Evolutionary conservation across 345 rosid species (phyloP).

Genomic region (Hibiscus tridactylites): DNA sequence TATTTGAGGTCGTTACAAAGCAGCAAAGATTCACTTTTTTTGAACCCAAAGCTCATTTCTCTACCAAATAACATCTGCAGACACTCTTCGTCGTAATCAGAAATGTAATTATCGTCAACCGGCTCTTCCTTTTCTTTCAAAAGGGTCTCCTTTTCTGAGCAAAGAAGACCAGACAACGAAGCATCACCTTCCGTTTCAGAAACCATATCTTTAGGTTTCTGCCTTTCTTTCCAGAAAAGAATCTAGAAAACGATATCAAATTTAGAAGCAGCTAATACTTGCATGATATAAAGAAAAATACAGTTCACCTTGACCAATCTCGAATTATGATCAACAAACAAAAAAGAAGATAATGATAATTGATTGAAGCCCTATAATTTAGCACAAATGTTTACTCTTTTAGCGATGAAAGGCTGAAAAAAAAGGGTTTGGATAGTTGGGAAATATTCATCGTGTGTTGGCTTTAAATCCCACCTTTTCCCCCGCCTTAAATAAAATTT

Average conservation of each 20-base stretch:
- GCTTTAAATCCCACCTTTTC: background rate
- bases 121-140: conserved; percentile 15
- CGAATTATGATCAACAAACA: background rate
- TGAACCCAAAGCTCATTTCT: conserved; percentile 31
- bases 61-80: conserved; percentile 25
- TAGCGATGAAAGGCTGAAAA: conserved; percentile 2
- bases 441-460: background rate
- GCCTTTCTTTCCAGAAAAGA: background rate
- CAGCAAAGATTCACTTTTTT: conserved; percentile 16
- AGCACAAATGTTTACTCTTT: background rate
- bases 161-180: conserved; percentile 25
- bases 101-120: background rate
- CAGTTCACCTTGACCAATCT: background rate
- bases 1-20: conserved; percentile 20
- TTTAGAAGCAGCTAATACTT: background rate
- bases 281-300: conserved; percentile 4
- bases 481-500: background rate
- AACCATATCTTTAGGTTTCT: background rate
- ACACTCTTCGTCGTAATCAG: conserved; percentile 22
- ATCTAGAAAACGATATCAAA: background rate
- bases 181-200: conserved; percentile 20
- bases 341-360: background rate
- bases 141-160: conserved; percentile 26
- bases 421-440: background rate
- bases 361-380: background rate